Conservation (phyloP, 208 protist genomes). For the Novymonas esmeraldas region DNA sequence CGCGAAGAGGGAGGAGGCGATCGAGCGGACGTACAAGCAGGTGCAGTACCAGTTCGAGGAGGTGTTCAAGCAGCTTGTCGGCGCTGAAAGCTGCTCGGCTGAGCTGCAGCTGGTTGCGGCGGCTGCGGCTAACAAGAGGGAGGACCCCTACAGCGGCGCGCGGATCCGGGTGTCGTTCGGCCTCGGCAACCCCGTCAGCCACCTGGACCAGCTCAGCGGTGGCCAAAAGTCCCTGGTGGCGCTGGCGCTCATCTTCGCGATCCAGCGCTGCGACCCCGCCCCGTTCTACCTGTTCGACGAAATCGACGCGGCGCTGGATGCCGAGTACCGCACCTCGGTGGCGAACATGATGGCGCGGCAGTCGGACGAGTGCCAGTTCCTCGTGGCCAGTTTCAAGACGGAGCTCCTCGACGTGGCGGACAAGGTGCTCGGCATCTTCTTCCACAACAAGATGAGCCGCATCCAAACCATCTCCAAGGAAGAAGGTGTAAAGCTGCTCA, state of each 20-base stretch:
- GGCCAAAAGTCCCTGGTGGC: slow-evolving; percentile 99
- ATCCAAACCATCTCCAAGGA: slow-evolving; percentile 88
- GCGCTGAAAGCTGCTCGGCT: slow-evolving; percentile 80
- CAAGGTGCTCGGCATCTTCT: slow-evolving; percentile 95
- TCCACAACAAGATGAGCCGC: slow-evolving; percentile 94
- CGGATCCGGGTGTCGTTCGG: slow-evolving; percentile 94
- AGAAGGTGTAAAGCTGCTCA: slow-evolving; percentile 50
- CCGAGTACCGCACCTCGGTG: slow-evolving; percentile 92
- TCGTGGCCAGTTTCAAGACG: slow-evolving; percentile 98
- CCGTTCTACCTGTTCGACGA: slow-evolving; percentile 99
- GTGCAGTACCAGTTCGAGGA: slow-evolving; percentile 96
- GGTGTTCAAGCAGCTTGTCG: slow-evolving; percentile 97
- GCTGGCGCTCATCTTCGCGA: slow-evolving; percentile 99
- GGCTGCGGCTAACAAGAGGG: slow-evolving; percentile 26
- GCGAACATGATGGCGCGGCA: slow-evolving; percentile 95
- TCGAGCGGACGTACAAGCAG: slow-evolving; percentile 98
- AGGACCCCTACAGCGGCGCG: slow-evolving; percentile 91
- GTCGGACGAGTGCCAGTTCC: slow-evolving; percentile 95
- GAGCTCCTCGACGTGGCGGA: slow-evolving; percentile 96
- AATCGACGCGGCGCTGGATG: slow-evolving; percentile 98
- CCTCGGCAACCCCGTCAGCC: slow-evolving; percentile 64
- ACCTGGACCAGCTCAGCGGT: slow-evolving; percentile 96
- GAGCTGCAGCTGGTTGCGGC: slow-evolving; percentile 77
- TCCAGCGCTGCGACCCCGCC: slow-evolving; percentile 98
- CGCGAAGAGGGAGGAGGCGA: slow-evolving; percentile 96